A percentile compares a stretch with the other conserved stretches of the same genome.
These are phyloP conservation scores for Inga laurina DNA, from an alignment of 306 rosid genomes.

Conservation along the genomic window DNA sequence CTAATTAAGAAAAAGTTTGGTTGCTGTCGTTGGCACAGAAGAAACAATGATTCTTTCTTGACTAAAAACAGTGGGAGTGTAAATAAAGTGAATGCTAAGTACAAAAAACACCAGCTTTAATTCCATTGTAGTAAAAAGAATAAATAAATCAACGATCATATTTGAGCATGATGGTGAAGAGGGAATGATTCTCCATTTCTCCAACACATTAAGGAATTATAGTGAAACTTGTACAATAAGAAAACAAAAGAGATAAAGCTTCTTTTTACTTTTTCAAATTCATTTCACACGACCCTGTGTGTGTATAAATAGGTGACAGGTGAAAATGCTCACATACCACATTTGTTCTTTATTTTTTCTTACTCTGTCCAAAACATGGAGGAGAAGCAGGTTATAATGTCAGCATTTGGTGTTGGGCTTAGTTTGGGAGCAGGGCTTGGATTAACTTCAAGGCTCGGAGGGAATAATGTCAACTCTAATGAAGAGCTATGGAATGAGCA, in stretches of 20 bases:
- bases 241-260: background rate
- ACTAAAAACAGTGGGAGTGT: too few relatives aligned
- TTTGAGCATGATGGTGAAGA: background rate
- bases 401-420: constrained; percentile 93
- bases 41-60: too few relatives aligned
- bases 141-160: background rate
- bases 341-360: background rate
- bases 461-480: constrained; percentile 41
- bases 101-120: background rate
- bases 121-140: background rate
- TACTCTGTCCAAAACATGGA: constrained; percentile 51
- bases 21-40: too few relatives aligned
- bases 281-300: background rate
- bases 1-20: too few relatives aligned
- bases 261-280: too few relatives aligned
- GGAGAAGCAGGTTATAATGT: constrained; percentile 82
- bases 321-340: too few relatives aligned
- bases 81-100: background rate
- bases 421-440: constrained; percentile 93
- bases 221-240: background rate
- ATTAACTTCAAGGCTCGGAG: constrained; percentile 85
- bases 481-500: constrained; percentile 65
- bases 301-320: background rate
- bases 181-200: background rate
- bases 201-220: background rate